These are phyloP conservation scores for Chaetothyriales sp. DNA, from an alignment of 2,329 filamentous ascomycete genomes.

Conservation along the genomic window DNA sequence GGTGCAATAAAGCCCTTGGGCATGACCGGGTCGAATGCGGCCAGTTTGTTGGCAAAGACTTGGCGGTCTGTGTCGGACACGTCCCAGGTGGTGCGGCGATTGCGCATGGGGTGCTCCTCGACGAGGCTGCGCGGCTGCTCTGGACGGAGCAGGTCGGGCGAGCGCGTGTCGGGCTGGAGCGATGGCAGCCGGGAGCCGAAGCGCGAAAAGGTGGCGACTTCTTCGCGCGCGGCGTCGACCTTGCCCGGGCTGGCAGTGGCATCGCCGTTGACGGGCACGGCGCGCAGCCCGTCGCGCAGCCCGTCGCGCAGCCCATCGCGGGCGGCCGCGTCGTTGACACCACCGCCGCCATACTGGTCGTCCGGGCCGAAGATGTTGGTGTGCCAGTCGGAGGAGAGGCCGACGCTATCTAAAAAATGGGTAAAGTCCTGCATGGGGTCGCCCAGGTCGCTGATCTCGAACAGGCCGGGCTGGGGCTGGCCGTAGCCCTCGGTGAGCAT, in stretches of 20 bases:
- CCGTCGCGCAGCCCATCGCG: not conserved
- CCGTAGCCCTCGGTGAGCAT: constrained; percentile 17
- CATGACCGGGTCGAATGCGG: constrained; percentile 33
- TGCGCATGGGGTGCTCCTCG: constrained; percentile 24
- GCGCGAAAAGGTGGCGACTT: constrained; percentile 32
- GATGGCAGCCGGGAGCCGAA: constrained; percentile 36
- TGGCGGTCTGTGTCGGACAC: constrained; percentile 35
- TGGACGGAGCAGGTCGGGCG: constrained; percentile 23
- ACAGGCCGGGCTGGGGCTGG: constrained; percentile 21
- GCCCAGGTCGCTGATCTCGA: constrained; percentile 33
- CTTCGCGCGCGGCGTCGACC: constrained; percentile 25
- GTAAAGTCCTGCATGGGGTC: constrained; percentile 38
- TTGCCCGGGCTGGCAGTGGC: constrained; percentile 27
- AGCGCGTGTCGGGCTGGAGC: constrained; percentile 33
- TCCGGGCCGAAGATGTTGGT: constrained; percentile 28
- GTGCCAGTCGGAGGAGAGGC: constrained; percentile 36
- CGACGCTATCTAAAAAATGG: constrained; percentile 36
- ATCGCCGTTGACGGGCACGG: not conserved
- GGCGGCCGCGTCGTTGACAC: not conserved
- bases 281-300: not conserved
- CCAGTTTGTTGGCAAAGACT: constrained; percentile 31
- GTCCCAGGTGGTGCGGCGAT: constrained; percentile 32
- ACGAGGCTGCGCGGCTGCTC: constrained; percentile 24
- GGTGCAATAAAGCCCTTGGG: constrained; percentile 35
- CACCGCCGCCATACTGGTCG: not conserved